These are phyloP conservation scores for Baorangia bicolor DNA, from an alignment of 768 basidiomycete genomes.

Conservation along the genomic window DNA sequence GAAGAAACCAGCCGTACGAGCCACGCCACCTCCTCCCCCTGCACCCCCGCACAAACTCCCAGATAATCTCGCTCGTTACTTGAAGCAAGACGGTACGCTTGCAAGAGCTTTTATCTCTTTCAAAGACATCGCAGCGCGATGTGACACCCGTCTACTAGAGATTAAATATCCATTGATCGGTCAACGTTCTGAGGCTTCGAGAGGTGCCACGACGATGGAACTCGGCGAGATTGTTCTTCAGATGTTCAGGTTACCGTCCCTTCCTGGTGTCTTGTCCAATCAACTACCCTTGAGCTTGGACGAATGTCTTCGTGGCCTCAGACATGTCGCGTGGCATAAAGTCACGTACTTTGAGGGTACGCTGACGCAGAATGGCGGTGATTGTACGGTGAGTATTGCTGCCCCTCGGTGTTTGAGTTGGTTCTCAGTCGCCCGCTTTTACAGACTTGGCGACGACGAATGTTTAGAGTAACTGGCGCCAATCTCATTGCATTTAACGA, in stretches of 20 bases:
- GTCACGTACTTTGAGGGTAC: constrained; percentile 91
- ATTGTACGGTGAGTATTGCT: constrained; percentile 69
- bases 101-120: constrained; percentile 87
- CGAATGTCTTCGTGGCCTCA: constrained; percentile 84
- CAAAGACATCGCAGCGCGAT: constrained; percentile 79
- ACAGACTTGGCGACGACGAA: constrained; percentile 81
- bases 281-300: constrained; percentile 90
- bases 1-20: constrained; percentile 61
- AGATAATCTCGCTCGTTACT: constrained; percentile 78
- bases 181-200: constrained; percentile 55
- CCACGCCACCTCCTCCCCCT: constrained; percentile 36
- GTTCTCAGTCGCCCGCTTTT: neutral
- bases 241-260: constrained; percentile 83
- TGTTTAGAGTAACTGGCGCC: constrained; percentile 80
- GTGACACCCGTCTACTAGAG: constrained; percentile 84
- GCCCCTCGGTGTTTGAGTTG: neutral
- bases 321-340: constrained; percentile 93
- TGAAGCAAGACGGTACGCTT: constrained; percentile 84
- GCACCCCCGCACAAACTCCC: constrained; percentile 46
- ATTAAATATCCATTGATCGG: constrained; percentile 80
- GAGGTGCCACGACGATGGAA: constrained; percentile 61
- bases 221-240: constrained; percentile 89
- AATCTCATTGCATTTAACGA: constrained; percentile 90
- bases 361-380: constrained; percentile 91
- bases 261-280: constrained; percentile 77